Conservation (phyloP, 2,329 filamentous ascomycete genomes). For the Phialophora verrucosa region DNA sequence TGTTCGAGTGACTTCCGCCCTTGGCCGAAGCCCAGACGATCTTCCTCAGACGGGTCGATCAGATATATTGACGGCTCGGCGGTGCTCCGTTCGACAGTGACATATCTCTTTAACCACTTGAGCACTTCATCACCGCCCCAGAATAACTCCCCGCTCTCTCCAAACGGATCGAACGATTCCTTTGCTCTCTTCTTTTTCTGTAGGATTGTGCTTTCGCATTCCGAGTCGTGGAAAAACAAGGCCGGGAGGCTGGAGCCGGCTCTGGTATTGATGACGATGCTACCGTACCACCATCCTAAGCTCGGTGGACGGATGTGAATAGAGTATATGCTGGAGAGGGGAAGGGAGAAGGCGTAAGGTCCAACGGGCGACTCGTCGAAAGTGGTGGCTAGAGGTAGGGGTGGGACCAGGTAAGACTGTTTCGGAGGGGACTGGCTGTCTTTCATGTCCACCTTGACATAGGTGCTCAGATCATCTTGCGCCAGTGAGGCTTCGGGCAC, state of each 20-base stretch:
- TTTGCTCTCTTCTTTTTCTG: constrained; percentile 86
- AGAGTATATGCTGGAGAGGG: constrained; percentile 87
- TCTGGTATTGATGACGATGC: constrained; percentile 87
- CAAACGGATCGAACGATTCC: constrained; percentile 90
- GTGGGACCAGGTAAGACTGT: constrained; percentile 88
- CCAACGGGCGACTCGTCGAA: constrained; percentile 71
- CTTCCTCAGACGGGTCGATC: constrained; percentile 83
- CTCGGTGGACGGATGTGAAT: constrained; percentile 89
- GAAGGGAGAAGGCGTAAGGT: constrained; percentile 88
- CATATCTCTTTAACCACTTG: constrained; percentile 85
- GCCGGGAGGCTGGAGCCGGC: constrained; percentile 93
- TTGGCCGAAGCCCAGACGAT: constrained; percentile 76
- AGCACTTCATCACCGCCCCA: constrained; percentile 98
- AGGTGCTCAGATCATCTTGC: constrained; percentile 77
- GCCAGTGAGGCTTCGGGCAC: constrained; percentile 87
- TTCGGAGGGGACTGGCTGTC: constrained; percentile 80
- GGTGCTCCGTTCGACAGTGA: constrained; percentile 78
- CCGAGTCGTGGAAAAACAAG: constrained; percentile 95
- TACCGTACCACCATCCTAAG: constrained; percentile 98
- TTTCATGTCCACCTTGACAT: constrained; percentile 92
- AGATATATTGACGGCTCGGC: constrained; percentile 92
- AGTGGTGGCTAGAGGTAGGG: constrained; percentile 82
- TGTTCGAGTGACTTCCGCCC: constrained; percentile 58
- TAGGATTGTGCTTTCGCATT: constrained; percentile 92
- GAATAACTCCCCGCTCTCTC: constrained; percentile 83